Evolutionary conservation across 371 early-diverging fungal species (phyloP), one percentile per base, ranked within the genome.

Genomic region (Vairimorpha ceranae): DNA sequence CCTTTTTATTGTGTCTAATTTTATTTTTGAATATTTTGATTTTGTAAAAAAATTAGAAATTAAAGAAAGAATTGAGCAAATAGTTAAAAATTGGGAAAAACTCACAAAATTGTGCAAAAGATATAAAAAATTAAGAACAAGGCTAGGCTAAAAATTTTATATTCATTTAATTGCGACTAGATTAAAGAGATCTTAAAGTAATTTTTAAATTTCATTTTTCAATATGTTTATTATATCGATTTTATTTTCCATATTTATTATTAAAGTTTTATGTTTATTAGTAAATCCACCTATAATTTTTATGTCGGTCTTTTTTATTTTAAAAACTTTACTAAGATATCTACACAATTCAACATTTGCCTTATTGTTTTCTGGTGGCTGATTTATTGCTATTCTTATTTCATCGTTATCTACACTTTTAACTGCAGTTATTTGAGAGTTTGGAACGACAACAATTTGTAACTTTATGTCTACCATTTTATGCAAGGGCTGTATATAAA

Each of bases 281-380:
- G 29, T 68, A 12, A 10, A 15, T 3, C 75, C 75, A 30, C 30
- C 10, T 29, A 67, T 29, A 1, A 75, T 60, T 33, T 38, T 41
- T 2, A 75, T 36, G 0, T 30, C 36, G 1, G 12, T 30, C 36
- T 68, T 67, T 10, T 45, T 46, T 21, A 75, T 48, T 41, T 63
- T 68, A 7, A 75, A 30, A 15, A 67, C n/a, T 27, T 63, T 75
- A 46, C 61, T 38, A 12, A 75, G 15, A 63, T 54, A 75, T 36
- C 29, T 52, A 27, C 52, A 36, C 32, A 75, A 29, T 30, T 75
- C 69, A 17, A 41, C 60, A 25, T 75, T 75, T 14, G 75, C 75
- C 41, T 68, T 75, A 38, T 75, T 68, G 19, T 75, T 68, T 68
- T 46, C 52, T 19, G 75, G 61, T 12, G 70, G 46, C 23, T 61